A percentile compares a stretch with the other conserved stretches of the same genome.
Evolutionary conservation across 2,329 filamentous ascomycete species (phyloP).

Genomic region (Diplodia sapinea): DNA sequence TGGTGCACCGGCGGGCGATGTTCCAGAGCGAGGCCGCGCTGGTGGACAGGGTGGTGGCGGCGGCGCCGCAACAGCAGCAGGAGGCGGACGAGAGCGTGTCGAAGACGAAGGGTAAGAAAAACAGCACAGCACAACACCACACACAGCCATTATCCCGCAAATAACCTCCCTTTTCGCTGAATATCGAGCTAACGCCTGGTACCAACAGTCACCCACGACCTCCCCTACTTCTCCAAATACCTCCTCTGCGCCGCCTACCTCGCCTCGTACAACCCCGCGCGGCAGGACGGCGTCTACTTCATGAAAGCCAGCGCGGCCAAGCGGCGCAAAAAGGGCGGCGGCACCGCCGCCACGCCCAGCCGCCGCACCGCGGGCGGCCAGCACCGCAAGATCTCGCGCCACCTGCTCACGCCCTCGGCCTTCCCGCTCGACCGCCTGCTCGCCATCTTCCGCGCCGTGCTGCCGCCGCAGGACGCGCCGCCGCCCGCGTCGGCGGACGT

Average conservation of each 20-base stretch:
- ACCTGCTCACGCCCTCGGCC: constrained; percentile 75
- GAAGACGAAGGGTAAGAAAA: constrained; percentile 16
- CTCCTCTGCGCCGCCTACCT: constrained; percentile 80
- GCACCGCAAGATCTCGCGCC: constrained; percentile 75
- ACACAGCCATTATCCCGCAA: background rate
- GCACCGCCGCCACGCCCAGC: constrained; percentile 34
- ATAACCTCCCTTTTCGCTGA: no score
- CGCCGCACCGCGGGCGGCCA: constrained; percentile 23
- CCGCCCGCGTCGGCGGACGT: constrained; percentile 55
- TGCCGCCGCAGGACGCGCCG: constrained; percentile 37
- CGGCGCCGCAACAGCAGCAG: background rate
- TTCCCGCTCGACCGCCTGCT: constrained; percentile 80
- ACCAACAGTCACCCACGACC: constrained; percentile 48
- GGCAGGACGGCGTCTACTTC: constrained; percentile 77
- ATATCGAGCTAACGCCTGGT: background rate
- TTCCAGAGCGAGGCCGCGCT: constrained; percentile 77
- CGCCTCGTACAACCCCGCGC: constrained; percentile 77
- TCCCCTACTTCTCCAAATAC: constrained; percentile 76
- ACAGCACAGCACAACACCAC: background rate
- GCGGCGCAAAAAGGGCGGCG: constrained; percentile 36
- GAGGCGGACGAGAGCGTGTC: constrained; percentile 1
- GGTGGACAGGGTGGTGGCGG: constrained; percentile 62
- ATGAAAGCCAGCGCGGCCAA: constrained; percentile 68
- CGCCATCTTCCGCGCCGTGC: constrained; percentile 74
- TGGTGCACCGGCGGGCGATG: constrained; percentile 71